Conservation (phyloP, 2,329 filamentous ascomycete species). For the Geosmithia flava region DNA sequence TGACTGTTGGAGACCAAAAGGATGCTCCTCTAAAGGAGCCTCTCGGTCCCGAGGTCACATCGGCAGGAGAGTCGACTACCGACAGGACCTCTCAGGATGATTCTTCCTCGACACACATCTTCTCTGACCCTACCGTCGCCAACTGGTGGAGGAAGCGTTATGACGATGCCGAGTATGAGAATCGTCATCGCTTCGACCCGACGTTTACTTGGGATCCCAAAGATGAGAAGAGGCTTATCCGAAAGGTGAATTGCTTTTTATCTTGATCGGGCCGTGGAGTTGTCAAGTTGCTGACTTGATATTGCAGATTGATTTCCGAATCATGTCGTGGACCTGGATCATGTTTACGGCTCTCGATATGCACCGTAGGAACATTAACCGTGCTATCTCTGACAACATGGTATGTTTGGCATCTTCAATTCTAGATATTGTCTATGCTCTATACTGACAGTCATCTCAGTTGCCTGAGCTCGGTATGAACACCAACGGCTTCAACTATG, state of each 20-base stretch:
- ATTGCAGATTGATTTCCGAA: conserved; percentile 35
- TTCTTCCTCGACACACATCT: conserved; percentile 14
- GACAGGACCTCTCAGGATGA: neutral
- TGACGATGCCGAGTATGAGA: conserved; percentile 40
- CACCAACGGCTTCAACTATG: conserved; percentile 32
- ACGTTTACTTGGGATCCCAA: conserved; percentile 28
- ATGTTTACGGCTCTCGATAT: conserved; percentile 35
- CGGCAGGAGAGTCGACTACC: neutral
- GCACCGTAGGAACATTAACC: conserved; percentile 32
- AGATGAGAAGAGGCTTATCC: conserved; percentile 32
- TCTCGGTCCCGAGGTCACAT: neutral
- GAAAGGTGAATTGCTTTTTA: conserved; percentile 20
- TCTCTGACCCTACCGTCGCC: conserved; percentile 32
- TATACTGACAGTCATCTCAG: conserved; percentile 8
- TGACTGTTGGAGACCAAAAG: neutral
- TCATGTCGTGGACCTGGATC: conserved; percentile 26
- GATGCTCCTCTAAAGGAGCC: neutral
- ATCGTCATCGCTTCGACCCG: conserved; percentile 38
- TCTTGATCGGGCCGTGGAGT: neutral
- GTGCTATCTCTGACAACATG: conserved; percentile 25
- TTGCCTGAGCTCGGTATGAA: conserved; percentile 24
- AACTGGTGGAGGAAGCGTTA: conserved; percentile 35
- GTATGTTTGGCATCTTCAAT: conserved; percentile 7
- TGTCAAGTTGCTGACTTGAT: conserved; percentile 6
- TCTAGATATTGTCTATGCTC: neutral